Conservation (phyloP, 257 asterid genomes). For the Lycium ferocissimum region DNA sequence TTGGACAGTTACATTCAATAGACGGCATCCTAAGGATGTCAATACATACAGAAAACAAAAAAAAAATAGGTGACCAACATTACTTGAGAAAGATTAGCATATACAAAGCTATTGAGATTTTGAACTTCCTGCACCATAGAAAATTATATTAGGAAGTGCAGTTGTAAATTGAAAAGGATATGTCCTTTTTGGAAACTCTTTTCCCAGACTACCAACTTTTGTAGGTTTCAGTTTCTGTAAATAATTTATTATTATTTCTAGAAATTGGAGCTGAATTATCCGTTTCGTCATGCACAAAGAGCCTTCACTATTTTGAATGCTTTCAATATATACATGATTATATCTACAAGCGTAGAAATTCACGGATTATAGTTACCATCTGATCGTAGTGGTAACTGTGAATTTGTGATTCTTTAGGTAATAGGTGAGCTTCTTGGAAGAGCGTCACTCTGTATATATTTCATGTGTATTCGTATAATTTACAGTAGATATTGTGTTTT, state of each 20-base stretch:
- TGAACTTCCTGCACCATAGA: neutral
- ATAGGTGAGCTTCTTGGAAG: neutral
- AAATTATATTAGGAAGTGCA: neutral
- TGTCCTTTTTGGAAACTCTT: neutral
- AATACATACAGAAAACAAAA: constrained; percentile 41
- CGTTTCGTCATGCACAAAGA: neutral
- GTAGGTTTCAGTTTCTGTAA: constrained; percentile 7
- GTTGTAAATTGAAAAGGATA: neutral
- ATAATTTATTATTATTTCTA: neutral
- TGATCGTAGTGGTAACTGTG: neutral
- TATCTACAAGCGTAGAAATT: neutral
- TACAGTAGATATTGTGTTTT: neutral
- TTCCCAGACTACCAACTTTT: neutral
- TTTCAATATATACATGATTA: too few species aligned
- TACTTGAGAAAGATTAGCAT: constrained; percentile 14
- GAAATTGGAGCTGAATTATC: neutral
- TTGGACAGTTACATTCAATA: constrained; percentile 34
- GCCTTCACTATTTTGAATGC: neutral
- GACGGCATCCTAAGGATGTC: constrained; percentile 70
- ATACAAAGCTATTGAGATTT: neutral
- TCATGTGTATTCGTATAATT: neutral
- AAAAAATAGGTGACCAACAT: constrained; percentile 43
- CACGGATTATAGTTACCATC: neutral
- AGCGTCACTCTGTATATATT: neutral
- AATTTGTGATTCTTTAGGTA: neutral